Conservation (phyloP, 345 rosid genomes). For the Euphorbia peplus region DNA sequence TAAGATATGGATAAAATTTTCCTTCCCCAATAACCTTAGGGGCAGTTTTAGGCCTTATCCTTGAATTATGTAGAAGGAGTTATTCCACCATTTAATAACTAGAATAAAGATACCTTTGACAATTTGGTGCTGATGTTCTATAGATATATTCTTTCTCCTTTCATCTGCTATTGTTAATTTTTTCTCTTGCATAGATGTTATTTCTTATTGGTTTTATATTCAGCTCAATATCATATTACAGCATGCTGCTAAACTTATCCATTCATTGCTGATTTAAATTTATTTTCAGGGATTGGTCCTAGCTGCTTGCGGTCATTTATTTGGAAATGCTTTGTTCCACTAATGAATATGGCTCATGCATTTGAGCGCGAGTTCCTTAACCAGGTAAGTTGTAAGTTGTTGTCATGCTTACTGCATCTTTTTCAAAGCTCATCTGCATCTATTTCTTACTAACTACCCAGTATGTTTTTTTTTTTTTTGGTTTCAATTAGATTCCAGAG, state of each 20-base stretch:
- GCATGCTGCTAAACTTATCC: not conserved
- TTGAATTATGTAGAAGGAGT: no score
- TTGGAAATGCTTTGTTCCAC: slow-evolving; percentile 68
- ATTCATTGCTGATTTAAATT: slow-evolving; percentile 11
- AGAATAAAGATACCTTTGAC: not conserved
- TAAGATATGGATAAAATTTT: no score
- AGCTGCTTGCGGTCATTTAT: slow-evolving; percentile 50
- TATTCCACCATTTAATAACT: no score
- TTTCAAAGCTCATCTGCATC: slow-evolving; percentile 8
- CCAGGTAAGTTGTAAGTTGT: slow-evolving; percentile 45
- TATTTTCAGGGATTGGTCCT: slow-evolving; percentile 37
- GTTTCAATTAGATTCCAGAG: slow-evolving; percentile 48
- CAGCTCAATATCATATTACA: not conserved
- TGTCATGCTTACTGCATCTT: slow-evolving; percentile 1
- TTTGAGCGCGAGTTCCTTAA: slow-evolving; percentile 66
- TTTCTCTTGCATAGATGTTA: not conserved
- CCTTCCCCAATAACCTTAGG: no score
- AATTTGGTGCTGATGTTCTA: not conserved
- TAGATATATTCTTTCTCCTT: not conserved
- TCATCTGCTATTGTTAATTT: not conserved
- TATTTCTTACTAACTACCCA: slow-evolving; percentile 18
- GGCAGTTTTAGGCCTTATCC: no score
- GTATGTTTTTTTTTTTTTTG: slow-evolving; percentile 19
- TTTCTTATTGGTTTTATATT: not conserved
- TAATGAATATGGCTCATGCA: slow-evolving; percentile 53